Conservation (phyloP, 176 grass and related monocot species). For the Aegilops bicornis region DNA sequence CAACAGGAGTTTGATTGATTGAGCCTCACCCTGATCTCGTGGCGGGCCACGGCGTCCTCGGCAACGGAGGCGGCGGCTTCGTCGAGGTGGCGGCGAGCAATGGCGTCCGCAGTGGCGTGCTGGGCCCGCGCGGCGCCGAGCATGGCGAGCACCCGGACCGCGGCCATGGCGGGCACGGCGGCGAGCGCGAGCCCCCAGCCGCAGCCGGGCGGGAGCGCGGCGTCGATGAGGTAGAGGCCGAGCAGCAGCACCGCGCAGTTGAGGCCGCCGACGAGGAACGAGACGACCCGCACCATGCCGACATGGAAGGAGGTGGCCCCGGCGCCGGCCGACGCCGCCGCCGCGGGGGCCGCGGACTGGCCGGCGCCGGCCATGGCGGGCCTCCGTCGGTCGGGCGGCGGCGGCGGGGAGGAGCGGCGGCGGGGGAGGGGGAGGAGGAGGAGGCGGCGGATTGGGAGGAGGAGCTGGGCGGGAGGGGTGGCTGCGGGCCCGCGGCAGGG, state of each 20-base stretch:
- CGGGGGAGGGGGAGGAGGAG: conserved; percentile 46
- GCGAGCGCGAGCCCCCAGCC: conserved; percentile 45
- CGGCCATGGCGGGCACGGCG: conserved; percentile 41
- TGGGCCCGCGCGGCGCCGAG: conserved; percentile 72
- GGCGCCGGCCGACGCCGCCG: conserved; percentile 2
- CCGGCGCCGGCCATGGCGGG: conserved; percentile 17
- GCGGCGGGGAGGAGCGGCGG: conserved; percentile 42
- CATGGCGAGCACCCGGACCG: conserved; percentile 78
- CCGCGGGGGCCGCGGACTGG: too few species aligned
- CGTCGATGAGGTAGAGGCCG: conserved; percentile 53
- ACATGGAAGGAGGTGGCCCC: conserved; percentile 46
- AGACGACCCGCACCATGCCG: conserved; percentile 75
- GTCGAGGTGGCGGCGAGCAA: conserved; percentile 53
- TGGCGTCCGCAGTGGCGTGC: conserved; percentile 83
- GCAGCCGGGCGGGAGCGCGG: conserved; percentile 47
- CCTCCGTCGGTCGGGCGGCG: conserved; percentile 33
- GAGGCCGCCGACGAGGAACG: conserved; percentile 63
- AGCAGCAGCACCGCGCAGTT: conserved; percentile 70
- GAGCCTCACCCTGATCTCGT: conserved; percentile 74
- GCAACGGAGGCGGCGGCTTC: conserved; percentile 53
- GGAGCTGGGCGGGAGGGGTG: conserved; percentile 34
- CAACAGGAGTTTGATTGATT: not conserved
- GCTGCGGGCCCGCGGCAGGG: conserved; percentile 37
- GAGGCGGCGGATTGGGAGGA: conserved; percentile 40
- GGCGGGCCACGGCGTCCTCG: conserved; percentile 68